These are phyloP conservation scores for Starmerella kuoi DNA, from an alignment of 805 yeast species.

Conservation along the genomic window DNA sequence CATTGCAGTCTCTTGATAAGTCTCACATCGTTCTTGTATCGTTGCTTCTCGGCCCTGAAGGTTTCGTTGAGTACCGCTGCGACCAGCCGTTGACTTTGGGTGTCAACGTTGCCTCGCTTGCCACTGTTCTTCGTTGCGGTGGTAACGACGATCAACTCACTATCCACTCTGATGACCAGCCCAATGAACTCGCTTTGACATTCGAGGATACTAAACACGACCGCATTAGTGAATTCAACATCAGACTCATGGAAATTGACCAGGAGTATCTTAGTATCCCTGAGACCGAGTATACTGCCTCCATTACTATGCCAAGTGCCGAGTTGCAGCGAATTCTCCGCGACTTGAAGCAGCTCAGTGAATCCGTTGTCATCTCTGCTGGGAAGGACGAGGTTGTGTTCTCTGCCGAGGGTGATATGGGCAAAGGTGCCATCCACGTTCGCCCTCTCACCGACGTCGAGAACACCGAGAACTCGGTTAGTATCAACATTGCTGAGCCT, in stretches of 20 bases:
- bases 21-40: conserved; percentile 90
- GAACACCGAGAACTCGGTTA: conserved; percentile 56
- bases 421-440: conserved; percentile 72
- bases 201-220: conserved; percentile 89
- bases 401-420: conserved; percentile 81
- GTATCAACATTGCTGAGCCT: conserved; percentile 70
- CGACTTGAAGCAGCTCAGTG: conserved; percentile 76
- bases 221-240: conserved; percentile 78
- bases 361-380: conserved; percentile 71
- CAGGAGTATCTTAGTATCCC: conserved; percentile 89
- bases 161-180: conserved; percentile 76
- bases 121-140: conserved; percentile 84
- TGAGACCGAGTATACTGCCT: conserved; percentile 81
- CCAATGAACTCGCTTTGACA: conserved; percentile 64
- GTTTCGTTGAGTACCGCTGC: conserved; percentile 87
- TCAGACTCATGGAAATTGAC: conserved; percentile 92
- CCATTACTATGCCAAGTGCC: conserved; percentile 71
- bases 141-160: conserved; percentile 80
- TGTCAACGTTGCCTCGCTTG: conserved; percentile 72
- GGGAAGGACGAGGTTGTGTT: conserved; percentile 89
- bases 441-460: conserved; percentile 78
- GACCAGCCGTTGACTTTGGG: conserved; percentile 89
- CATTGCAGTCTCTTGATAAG: conserved; percentile 95
- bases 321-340: conserved; percentile 85
- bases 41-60: conserved; percentile 72